phyloP scores from a whole-genome alignment of 495 filamentous ascomycete species.

The Penicillium cinerascens region DNA sequence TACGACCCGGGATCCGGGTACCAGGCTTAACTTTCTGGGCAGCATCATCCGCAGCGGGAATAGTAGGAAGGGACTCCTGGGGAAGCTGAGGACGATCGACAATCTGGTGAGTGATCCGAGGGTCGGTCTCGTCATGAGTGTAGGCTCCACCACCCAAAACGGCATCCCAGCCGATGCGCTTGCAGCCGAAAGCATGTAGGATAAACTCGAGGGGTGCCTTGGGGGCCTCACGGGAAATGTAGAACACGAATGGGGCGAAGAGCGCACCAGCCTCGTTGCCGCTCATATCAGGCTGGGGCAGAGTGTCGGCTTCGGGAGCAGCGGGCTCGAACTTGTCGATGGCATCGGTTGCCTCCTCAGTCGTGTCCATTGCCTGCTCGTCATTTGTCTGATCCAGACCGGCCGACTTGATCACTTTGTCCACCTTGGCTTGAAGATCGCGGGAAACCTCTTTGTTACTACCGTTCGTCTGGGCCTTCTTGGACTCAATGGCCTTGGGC shows the following conservation, averaged over 20 bases:
- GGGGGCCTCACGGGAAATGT: slow-evolving; percentile 89
- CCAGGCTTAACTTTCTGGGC: slow-evolving; percentile 43
- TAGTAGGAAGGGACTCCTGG: slow-evolving; percentile 53
- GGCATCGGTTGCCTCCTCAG: slow-evolving; percentile 55
- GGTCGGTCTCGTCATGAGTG: slow-evolving; percentile 81
- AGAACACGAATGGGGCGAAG: slow-evolving; percentile 86
- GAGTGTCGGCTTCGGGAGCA: slow-evolving; percentile 73
- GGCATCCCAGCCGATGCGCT: slow-evolving; percentile 89
- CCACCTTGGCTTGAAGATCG: slow-evolving; percentile 53
- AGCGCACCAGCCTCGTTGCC: slow-evolving; percentile 56
- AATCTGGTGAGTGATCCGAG: slow-evolving; percentile 90
- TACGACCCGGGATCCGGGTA: slow-evolving; percentile 77
- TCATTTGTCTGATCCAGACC: slow-evolving; percentile 41
- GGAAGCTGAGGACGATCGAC: slow-evolving; percentile 82
- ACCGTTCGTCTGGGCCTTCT: slow-evolving; percentile 43
- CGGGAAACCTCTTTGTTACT: slow-evolving; percentile 43
- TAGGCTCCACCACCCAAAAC: slow-evolving; percentile 88
- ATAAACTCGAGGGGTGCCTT: slow-evolving; percentile 90
- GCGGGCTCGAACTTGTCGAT: slow-evolving; percentile 88
- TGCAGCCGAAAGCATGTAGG: slow-evolving; percentile 91
- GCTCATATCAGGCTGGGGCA: slow-evolving; percentile 73
- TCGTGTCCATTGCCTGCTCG: slow-evolving; percentile 37
- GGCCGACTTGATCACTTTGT: slow-evolving; percentile 48
- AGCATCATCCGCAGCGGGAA: slow-evolving; percentile 54
- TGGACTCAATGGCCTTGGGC: slow-evolving; percentile 52